Evolutionary conservation across 2,329 filamentous ascomycete species (phyloP), one percentile per base, ranked within the genome.

Genomic region (Diaporthe longicolla): DNA sequence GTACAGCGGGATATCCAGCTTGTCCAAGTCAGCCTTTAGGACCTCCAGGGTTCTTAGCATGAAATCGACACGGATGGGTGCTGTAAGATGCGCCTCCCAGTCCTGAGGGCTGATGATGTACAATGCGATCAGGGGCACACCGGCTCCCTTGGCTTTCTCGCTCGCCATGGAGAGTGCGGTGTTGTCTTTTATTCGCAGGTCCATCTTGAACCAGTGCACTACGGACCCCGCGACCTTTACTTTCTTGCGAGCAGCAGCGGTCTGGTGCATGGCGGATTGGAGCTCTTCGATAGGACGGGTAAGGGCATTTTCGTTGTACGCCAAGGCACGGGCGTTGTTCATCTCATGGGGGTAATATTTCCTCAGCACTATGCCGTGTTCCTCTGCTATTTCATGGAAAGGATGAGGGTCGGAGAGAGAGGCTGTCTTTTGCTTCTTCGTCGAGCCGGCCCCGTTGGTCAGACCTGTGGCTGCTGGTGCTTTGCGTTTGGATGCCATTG

Each of bases 191-290:
- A 89, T 87, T 3, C 95, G 89, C 68, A 97, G 83, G 81, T 98
- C 95, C 79, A 90, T 91, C 83, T 97, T 97, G 86, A 96, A 98
- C 95, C 95, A 98, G 83, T 97, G 94, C 0, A 97, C 89, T 0
- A 97, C 92, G 0, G 92, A 90, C 35, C 89, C 85, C 40, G 89
- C 89, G 0, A 87, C 84, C 1, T 83, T 76, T 17, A 93, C 87
- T 1, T 84, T 82, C 37, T 86, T 84, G 11, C 93, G 88, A 48
- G 83, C 81, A 0, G 83, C 78, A 3, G 86, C 83, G 0, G 94
- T 97, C 2, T 91, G 89, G 32, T 86, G 81, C 7, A 95, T 85
- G 0, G 92, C 91, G 0, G 85, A 81, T 8, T 90, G 81, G 2
- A 98, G 87, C 0, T 89, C 82, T 78, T 95, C 91, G 26, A 97